Evolutionary conservation across 257 asterid genomes (phyloP), one percentile per base, ranked within the genome.

Genomic region (Scutellaria minor): DNA sequence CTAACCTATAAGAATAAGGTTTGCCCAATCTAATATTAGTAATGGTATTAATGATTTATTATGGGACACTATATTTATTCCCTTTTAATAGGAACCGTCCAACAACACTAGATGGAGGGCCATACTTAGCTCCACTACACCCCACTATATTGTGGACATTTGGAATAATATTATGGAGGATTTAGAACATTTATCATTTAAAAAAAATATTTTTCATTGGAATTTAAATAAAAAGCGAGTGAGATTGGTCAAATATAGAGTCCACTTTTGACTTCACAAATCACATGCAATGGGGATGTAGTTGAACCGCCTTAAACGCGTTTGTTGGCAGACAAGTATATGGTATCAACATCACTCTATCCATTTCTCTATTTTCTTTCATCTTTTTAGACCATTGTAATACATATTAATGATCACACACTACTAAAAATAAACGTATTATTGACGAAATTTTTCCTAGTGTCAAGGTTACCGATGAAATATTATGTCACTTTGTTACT

Each of bases 81-180:
- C 69, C 78, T 75, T 79, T 66, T 39, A 45, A 71, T 60, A 5
- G 8, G 37, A 71, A 53, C 80, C 80, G 80, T 75, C 68, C 80
- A 79, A 75, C 53, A 24, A 51, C n/a, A 48, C 45, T 41, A 64
- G 71, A 75, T 59, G 80, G 80, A 71, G 77, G 78, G 74, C 68
- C 75, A 66, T 48, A 63, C 45, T 39, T 64, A 27, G n/a, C 27
- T 54, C 80, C 83, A 79, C 80, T 70, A 75, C 54, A 48, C 2
- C 77, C 83, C 77, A 79, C 74, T 50, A 56, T 59, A 59, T 10
- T 61, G 52, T 31, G 69, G 46, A 42, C 48, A 37, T 48, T 48
- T 3, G 8, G 62, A 56, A n/a, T 13, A 20, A 58, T 31, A 9
- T 56, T 10, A 10, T 56, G 8, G 42, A 10, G 7, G 27, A 10